Percentiles rank a stretch among this genome's conserved stretches.
phyloP scores from a whole-genome alignment of 495 filamentous ascomycete species.

The Chaetomium tenue region DNA sequence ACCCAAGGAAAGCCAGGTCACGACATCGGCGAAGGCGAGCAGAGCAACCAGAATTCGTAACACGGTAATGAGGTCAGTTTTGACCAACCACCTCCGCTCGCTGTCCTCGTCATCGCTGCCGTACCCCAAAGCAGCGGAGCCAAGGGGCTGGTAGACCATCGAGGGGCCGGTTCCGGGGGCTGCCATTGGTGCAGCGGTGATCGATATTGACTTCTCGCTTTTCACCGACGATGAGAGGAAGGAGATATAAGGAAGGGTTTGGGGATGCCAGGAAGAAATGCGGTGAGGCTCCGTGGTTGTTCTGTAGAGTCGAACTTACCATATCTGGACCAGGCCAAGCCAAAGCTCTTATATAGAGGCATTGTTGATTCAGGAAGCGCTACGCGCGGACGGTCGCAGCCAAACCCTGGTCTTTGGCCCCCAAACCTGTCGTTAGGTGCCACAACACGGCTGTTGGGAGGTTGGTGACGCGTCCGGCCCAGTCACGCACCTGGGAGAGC shows the following conservation, averaged over 20 bases:
- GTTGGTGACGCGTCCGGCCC: too few species aligned
- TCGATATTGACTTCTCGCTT: neutral
- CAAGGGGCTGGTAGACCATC: conserved; percentile 18
- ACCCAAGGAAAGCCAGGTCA: conserved; percentile 6
- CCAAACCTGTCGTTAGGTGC: too few species aligned
- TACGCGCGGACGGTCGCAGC: too few species aligned
- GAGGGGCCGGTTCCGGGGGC: neutral
- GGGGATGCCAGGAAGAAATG: neutral
- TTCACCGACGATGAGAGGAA: neutral
- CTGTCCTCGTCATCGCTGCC: neutral
- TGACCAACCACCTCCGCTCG: neutral
- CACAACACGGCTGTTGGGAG: too few species aligned
- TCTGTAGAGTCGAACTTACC: too few species aligned
- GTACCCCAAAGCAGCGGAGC: neutral
- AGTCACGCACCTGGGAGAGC: too few species aligned
- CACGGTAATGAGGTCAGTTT: neutral
- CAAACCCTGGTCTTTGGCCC: too few species aligned
- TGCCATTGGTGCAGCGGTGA: neutral
- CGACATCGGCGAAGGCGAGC: conserved; percentile 14
- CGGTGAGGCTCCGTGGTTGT: too few species aligned
- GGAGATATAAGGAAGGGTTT: neutral
- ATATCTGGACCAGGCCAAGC: too few species aligned
- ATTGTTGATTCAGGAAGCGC: too few species aligned
- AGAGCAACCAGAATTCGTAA: conserved; percentile 4
- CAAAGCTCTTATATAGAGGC: too few species aligned